Evolutionary conservation across 441 rosid species (phyloP), one percentile per base, ranked within the genome.

Genomic region (Gossypium davidsonii): DNA sequence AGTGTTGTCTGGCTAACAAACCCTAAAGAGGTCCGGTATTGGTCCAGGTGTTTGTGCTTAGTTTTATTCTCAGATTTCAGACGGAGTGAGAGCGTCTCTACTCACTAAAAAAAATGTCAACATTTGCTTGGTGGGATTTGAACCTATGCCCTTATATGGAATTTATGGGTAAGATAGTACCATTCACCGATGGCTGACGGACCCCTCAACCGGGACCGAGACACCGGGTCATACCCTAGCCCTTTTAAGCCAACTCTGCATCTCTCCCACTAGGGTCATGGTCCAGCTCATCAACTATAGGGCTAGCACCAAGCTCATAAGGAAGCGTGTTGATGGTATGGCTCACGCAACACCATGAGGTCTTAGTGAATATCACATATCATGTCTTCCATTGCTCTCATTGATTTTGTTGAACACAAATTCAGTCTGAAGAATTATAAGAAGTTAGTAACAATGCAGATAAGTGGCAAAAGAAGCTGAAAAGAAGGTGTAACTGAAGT

Each of bases 281-380:
- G 74, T 93, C 97, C 2, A 93, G 84, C 88, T 93, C 97, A 55
- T 93, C 93, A 77, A 93, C 87, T 4, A 91, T 92, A 7, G 98
- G 98, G 84, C 97, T 89, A 6, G 96, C 96, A 12, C 97, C 95
- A 4, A 93, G 92, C 52, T 93, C 95, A 56, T 91, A 91, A 77
- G 91, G 88, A 31, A 93, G 91, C 23, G 86, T 79, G 87, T 86
- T 91, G 85, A 93, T 88, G 86, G 93, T 89, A 60, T 93, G 90
- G 81, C 95, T 85, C 97, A 91, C 87, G 80, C 88, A 91, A 71
- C 98, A 93, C 8, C 98, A 93, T 8, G 98, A 84, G 77, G 97
- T 93, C 86, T 87, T 93, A 34, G 93, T 91, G 85, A 93, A 93
- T 74, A 93, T 93, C 82, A 91, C 98, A 28, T 28, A 28, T 4